These are phyloP conservation scores for Tetrapisispora namnaoensis DNA, from an alignment of 805 yeast species.

Conservation along the genomic window DNA sequence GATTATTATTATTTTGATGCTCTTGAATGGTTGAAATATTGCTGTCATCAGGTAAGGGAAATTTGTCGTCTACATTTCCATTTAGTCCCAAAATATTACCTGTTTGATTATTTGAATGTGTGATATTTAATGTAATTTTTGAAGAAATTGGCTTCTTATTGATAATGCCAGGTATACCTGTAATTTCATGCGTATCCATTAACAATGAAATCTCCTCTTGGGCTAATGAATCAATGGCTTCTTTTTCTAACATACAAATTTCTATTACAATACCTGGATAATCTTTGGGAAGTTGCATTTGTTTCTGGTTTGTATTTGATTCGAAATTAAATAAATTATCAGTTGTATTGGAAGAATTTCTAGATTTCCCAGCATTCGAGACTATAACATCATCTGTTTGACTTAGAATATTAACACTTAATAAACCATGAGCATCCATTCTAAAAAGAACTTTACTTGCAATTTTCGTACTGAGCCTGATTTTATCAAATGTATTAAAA, in stretches of 20 bases:
- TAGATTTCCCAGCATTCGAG: slow-evolving; percentile 11
- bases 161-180: background rate
- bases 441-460: slow-evolving; percentile 47
- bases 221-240: slow-evolving; percentile 17
- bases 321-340: background rate
- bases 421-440: slow-evolving; percentile 41
- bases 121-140: background rate
- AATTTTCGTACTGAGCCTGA: slow-evolving; percentile 38
- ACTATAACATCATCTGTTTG: slow-evolving; percentile 24
- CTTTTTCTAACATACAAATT: slow-evolving; percentile 30
- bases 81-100: background rate
- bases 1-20: background rate
- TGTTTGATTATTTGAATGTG: background rate
- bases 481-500: slow-evolving; percentile 38
- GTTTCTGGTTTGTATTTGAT: background rate
- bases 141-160: no score
- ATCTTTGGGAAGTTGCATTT: slow-evolving; percentile 25
- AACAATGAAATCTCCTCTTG: slow-evolving; percentile 17
- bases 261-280: slow-evolving; percentile 36
- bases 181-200: slow-evolving; percentile 17
- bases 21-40: background rate
- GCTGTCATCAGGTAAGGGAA: background rate
- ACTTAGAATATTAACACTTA: slow-evolving; percentile 39
- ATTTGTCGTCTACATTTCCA: background rate
- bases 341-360: background rate